Evolutionary conservation across 495 filamentous ascomycete species (phyloP), one percentile per base, ranked within the genome.

Genomic region (Bacidia rubella): DNA sequence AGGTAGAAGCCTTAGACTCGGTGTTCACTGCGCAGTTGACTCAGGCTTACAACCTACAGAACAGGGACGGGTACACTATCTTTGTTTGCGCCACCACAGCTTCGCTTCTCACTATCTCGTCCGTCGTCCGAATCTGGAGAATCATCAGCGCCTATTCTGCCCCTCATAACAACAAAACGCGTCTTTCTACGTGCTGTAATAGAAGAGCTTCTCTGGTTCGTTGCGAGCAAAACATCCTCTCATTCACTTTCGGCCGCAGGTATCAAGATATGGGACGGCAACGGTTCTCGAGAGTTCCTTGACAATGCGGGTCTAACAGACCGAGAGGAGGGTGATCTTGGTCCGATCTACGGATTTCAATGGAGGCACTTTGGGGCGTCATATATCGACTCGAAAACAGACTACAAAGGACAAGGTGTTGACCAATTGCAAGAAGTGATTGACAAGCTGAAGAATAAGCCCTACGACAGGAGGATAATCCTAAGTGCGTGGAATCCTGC

Each of bases 201-300:
- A 60, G 84, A 82, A 59, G 92, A 98, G 64, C 85, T 98, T 17
- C 84, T 98, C 60, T 98, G 92, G 92, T 97, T 98, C 70, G 80
- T 98, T 62, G 73, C 75, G 25, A 90, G 87, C 63, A 74, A 67
- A 53, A 97, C 92, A 1, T 90, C 86, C 2, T 85, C 85, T 0
- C 60, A 74, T 2, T 71, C 87, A 0, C 82, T 97, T 21, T 81
- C 77, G 42, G 76, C 76, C 10, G 77, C 81, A 11, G 86, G 87
- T 11, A 78, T 97, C 60, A 94, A 93, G 66, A 97, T 98, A 70
- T 98, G 92, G 92, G 92, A 98, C 67, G 87, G 86, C 62, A 97
- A 98, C 64, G 92, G 90, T 53, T 85, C 80, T 49, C 90, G 92
- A 62, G 81, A 76, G 55, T 94, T 79, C 67, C 84, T 98, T 40